These are phyloP conservation scores for Termitomyces sp. DNA, from an alignment of 768 basidiomycete genomes.

Conservation along the genomic window DNA sequence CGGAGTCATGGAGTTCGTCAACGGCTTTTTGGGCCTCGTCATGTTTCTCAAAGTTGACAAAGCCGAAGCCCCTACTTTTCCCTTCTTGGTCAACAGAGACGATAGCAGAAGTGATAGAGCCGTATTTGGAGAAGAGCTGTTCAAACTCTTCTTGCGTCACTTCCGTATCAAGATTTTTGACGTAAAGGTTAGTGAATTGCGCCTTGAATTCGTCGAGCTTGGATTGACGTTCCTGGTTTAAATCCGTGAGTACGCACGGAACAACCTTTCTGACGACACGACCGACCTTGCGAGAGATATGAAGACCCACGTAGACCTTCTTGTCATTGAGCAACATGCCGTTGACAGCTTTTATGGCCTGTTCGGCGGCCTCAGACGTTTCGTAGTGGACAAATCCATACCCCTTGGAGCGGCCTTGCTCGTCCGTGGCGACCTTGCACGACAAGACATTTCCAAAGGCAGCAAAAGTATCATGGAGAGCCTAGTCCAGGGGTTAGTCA, in stretches of 20 bases:
- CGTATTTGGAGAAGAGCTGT: slow-evolving; percentile 70
- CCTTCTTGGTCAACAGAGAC: slow-evolving; percentile 82
- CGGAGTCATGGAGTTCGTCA: slow-evolving; percentile 81
- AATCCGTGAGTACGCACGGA: background rate
- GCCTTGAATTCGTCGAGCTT: slow-evolving; percentile 97
- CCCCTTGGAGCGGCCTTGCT: slow-evolving; percentile 91
- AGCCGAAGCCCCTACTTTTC: slow-evolving; percentile 95
- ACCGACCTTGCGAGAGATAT: slow-evolving; percentile 90
- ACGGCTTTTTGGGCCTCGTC: slow-evolving; percentile 91
- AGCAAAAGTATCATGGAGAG: slow-evolving; percentile 98
- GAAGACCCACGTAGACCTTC: slow-evolving; percentile 97
- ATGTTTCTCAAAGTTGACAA: slow-evolving; percentile 93
- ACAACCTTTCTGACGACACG: background rate
- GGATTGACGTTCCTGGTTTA: slow-evolving; percentile 82
- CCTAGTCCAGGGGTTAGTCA: slow-evolving; percentile 38
- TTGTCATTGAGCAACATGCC: slow-evolving; percentile 99
- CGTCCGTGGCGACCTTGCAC: slow-evolving; percentile 98
- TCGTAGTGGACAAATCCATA: slow-evolving; percentile 99
- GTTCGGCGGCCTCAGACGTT: slow-evolving; percentile 92
- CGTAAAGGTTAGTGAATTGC: slow-evolving; percentile 96
- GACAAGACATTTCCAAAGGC: slow-evolving; percentile 98
- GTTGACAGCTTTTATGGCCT: slow-evolving; percentile 97
- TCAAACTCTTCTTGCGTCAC: slow-evolving; percentile 84
- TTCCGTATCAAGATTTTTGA: slow-evolving; percentile 93
- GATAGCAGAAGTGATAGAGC: slow-evolving; percentile 84